phyloP scores from a whole-genome alignment of 2,329 filamentous ascomycete species.

The Phoma sp. region DNA sequence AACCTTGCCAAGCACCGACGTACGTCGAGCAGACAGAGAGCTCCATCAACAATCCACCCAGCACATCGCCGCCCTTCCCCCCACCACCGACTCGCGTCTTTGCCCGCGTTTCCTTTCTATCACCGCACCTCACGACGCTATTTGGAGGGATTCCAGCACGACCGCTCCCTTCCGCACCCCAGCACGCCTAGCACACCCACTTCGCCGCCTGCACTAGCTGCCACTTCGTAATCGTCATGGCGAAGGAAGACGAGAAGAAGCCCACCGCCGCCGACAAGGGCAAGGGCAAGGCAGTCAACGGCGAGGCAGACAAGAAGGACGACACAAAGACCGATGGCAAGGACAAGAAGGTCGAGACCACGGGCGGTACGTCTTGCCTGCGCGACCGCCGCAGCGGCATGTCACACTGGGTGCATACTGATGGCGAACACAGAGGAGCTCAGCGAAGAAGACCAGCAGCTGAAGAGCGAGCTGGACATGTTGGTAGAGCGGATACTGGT shows the following conservation, averaged over 20 bases:
- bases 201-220: slow-evolving; percentile 47
- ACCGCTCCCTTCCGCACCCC: slow-evolving; percentile 19
- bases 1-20: slow-evolving; percentile 16
- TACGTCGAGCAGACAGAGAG: slow-evolving; percentile 26
- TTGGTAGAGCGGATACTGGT: slow-evolving; percentile 93
- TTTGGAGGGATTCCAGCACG: slow-evolving; percentile 14
- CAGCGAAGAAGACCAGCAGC: slow-evolving; percentile 96
- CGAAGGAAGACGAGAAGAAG: slow-evolving; percentile 88
- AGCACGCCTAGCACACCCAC: slow-evolving; percentile 16
- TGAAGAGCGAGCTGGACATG: slow-evolving; percentile 98
- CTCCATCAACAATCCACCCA: slow-evolving; percentile 40
- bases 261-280: slow-evolving; percentile 88
- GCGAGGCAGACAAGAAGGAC: slow-evolving; percentile 65
- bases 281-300: slow-evolving; percentile 88
- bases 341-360: slow-evolving; percentile 72
- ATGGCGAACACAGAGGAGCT: slow-evolving; percentile 75
- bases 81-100: slow-evolving; percentile 18
- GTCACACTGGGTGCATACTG: slow-evolving; percentile 29
- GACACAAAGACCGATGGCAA: slow-evolving; percentile 73
- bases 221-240: slow-evolving; percentile 67
- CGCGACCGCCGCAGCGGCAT: slow-evolving; percentile 19
- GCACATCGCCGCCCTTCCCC: slow-evolving; percentile 21
- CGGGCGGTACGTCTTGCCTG: slow-evolving; percentile 56
- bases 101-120: neutral
- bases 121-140: slow-evolving; percentile 1